Conservation (phyloP, 2,329 filamentous ascomycete species). For the Akanthomyces muscarius region DNA sequence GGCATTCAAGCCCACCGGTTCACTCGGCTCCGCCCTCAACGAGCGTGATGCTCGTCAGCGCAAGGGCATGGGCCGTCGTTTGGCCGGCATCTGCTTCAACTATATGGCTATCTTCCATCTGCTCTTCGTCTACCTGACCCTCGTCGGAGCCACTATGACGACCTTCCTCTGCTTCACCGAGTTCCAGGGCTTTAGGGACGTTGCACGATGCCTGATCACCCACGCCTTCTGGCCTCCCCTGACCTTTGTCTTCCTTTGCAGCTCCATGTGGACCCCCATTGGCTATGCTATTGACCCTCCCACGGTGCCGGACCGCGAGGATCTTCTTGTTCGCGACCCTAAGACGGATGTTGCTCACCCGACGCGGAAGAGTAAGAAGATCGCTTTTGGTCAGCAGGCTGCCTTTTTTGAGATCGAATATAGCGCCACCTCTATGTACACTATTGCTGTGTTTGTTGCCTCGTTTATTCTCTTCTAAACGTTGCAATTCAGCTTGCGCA, state of each 20-base stretch:
- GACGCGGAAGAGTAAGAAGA: conserved; percentile 48
- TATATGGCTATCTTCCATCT: conserved; percentile 55
- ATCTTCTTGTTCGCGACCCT: conserved; percentile 51
- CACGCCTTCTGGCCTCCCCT: conserved; percentile 61
- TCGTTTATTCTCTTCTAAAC: conserved; percentile 30
- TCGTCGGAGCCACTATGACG: conserved; percentile 46
- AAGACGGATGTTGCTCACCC: conserved; percentile 53
- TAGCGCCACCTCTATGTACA: conserved; percentile 47
- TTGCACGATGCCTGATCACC: conserved; percentile 51
- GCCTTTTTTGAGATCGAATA: conserved; percentile 56
- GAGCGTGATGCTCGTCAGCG: conserved; percentile 52
- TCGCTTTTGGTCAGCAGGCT: conserved; percentile 49
- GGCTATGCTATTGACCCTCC: conserved; percentile 59
- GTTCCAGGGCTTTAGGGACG: conserved; percentile 34
- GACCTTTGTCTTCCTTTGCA: conserved; percentile 52
- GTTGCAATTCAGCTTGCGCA: not conserved
- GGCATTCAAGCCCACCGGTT: conserved; percentile 59
- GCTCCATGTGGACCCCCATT: conserved; percentile 55
- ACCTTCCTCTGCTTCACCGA: conserved; percentile 47
- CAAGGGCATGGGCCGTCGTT: conserved; percentile 49
- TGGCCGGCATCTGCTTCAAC: conserved; percentile 52
- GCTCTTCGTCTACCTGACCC: conserved; percentile 49
- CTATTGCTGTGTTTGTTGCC: conserved; percentile 44
- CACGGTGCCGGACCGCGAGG: conserved; percentile 52
- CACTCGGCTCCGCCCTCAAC: conserved; percentile 51